Conservation (phyloP, 805 yeast species). For the Candida pseudofarinosa region DNA sequence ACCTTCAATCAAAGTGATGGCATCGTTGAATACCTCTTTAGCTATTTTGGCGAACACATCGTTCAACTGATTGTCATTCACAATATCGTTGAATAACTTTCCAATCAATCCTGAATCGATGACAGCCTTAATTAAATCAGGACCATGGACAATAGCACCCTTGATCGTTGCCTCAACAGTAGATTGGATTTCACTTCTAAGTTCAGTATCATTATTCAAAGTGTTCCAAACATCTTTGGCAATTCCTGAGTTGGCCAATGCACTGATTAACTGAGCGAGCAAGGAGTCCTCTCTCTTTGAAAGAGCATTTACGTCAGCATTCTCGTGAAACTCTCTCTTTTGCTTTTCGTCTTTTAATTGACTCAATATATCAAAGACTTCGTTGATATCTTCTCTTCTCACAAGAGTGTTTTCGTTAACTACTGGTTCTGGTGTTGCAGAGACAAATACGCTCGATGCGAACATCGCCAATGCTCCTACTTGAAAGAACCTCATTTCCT, state of each 20-base stretch:
- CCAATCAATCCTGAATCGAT: conserved; percentile 39
- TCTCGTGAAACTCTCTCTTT: conserved; percentile 34
- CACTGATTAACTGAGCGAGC: conserved; percentile 32
- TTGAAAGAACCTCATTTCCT: conserved; percentile 37
- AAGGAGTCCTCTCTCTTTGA: conserved; percentile 33
- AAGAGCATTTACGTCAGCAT: conserved; percentile 22
- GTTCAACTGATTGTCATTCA: conserved; percentile 31
- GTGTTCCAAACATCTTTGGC: conserved; percentile 31
- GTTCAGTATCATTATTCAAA: conserved; percentile 28
- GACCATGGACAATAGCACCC: conserved; percentile 36
- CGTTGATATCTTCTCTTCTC: conserved; percentile 31
- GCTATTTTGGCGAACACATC: conserved; percentile 30
- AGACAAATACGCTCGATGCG: conserved; percentile 33
- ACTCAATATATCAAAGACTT: conserved; percentile 28
- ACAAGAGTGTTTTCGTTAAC: conserved; percentile 20
- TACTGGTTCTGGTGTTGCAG: conserved; percentile 30
- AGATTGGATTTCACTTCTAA: conserved; percentile 20
- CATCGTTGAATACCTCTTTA: conserved; percentile 30
- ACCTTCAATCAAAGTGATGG: conserved; percentile 21
- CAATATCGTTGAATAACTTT: conserved; percentile 25
- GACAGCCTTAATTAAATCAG: conserved; percentile 37
- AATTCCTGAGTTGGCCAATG: conserved; percentile 37
- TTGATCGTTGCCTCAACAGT: conserved; percentile 29
- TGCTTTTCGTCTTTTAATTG: conserved; percentile 30
- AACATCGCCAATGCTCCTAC: conserved; percentile 37